Evolutionary conservation across 345 rosid species (phyloP), one percentile per base, ranked within the genome.

Genomic region (Hypericum androsaemum): DNA sequence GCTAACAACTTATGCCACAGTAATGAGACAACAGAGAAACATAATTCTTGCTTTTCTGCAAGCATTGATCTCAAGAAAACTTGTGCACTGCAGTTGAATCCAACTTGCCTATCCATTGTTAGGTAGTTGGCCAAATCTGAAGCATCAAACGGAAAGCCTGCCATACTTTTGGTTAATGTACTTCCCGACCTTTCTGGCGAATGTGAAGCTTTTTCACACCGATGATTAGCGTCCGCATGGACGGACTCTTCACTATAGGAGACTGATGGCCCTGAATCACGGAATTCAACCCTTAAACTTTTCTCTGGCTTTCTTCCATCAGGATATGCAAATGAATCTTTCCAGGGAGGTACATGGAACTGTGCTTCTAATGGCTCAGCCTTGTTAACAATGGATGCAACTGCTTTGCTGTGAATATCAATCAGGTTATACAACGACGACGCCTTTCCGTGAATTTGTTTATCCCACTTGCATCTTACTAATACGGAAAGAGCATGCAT

Each of bases 61-160:
- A 90, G 87, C 54, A 90, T 76, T 5, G 98, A 84, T 74, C 88
- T 79, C 41, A 90, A 50, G 65, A 87, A 87, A 65, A 84, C 81
- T 69, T 80, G 83, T 12, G 89, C 85, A 37, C 88, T 79, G 75
- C 89, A 81, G 61, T 72, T 82, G 66, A 87, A 80, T 61, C 98
- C 98, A 47, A 84, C 66, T 44, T 82, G 95, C 68, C 98, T 79
- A 56, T 90, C 95, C 77, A 68, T 78, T 17, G 96, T 90, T 61
- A 90, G 84, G 83, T 82, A 82, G 71, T 90, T 87, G 53, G 98
- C 96, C 67, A 87, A 76, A 87, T 90, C 96, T 32, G 98, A 87
- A 64, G 98, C 98, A 62, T 87, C 95, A 54, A 77, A 47, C 15
- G 81, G 87, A 49, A 84, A 77, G 66, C 74, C 74, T 41, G 72